phyloP scores from a whole-genome alignment of 441 rosid genomes.

The Adansonia rubrostipa region DNA sequence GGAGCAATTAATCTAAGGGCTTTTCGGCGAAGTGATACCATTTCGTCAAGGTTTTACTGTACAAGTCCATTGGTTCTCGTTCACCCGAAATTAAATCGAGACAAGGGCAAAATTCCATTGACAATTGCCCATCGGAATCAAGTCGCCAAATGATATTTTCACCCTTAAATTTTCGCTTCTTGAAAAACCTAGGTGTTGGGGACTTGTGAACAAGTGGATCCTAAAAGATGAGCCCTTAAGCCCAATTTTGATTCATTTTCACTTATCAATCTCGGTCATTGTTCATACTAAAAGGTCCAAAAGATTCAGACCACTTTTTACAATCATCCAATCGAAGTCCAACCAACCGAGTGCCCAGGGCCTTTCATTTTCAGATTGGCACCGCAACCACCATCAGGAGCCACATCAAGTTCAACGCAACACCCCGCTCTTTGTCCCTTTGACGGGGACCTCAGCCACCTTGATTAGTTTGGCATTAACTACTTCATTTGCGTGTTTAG shows the following conservation, averaged over 20 bases:
- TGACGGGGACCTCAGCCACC: neutral
- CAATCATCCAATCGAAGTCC: neutral
- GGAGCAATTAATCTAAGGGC: neutral
- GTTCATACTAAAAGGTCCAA: neutral
- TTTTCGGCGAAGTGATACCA: neutral
- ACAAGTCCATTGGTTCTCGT: neutral
- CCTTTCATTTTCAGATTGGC: constrained; percentile 1
- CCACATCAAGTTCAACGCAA: neutral
- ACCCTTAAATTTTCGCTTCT: no score
- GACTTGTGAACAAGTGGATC: no score
- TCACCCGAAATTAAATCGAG: neutral
- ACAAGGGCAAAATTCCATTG: no score
- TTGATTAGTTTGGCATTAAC: neutral
- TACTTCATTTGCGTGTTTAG: constrained; percentile 27
- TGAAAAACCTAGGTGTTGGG: no score
- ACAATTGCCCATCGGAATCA: no score
- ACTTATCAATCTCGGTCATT: neutral
- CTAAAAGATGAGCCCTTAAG: no score
- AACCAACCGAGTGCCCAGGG: neutral
- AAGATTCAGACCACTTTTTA: neutral
- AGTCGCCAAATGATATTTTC: no score
- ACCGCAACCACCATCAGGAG: constrained; percentile 13
- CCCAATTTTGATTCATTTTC: neutral
- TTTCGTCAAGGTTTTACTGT: neutral
- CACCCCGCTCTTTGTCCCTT: neutral